These are phyloP conservation scores for Actinomucor elegans DNA, from an alignment of 371 early-diverging fungal species.

Conservation along the genomic window DNA sequence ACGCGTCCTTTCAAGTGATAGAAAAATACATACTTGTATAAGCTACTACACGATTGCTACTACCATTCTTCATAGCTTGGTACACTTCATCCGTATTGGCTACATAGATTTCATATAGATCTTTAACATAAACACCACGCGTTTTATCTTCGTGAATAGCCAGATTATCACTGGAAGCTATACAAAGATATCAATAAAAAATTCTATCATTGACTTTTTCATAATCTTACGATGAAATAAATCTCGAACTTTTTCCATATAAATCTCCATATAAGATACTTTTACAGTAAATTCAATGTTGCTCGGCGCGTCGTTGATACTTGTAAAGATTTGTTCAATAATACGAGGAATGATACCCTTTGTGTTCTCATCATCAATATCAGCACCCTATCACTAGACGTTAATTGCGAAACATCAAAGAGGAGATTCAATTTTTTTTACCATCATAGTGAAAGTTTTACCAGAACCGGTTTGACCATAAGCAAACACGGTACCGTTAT, in stretches of 20 bases:
- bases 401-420: background rate
- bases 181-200: background rate
- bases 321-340: constrained; percentile 87
- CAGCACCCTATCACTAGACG: constrained; percentile 90
- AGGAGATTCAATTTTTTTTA: constrained; percentile 24
- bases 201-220: background rate
- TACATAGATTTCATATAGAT: constrained; percentile 91
- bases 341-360: constrained; percentile 96
- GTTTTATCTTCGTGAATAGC: constrained; percentile 95
- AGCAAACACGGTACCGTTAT: constrained; percentile 99
- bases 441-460: constrained; percentile 99
- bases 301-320: constrained; percentile 81
- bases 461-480: constrained; percentile 99
- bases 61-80: constrained; percentile 93
- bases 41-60: constrained; percentile 86
- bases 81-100: constrained; percentile 92
- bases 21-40: constrained; percentile 72
- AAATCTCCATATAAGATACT: constrained; percentile 98
- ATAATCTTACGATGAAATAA: constrained; percentile 79
- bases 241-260: constrained; percentile 99
- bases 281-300: constrained; percentile 92
- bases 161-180: constrained; percentile 84
- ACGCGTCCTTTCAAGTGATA: background rate
- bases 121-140: constrained; percentile 96
- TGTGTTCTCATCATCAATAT: constrained; percentile 85